Evolutionary conservation across 2,329 filamentous ascomycete genomes (phyloP).

Genomic region (Claviceps humidiphila): DNA sequence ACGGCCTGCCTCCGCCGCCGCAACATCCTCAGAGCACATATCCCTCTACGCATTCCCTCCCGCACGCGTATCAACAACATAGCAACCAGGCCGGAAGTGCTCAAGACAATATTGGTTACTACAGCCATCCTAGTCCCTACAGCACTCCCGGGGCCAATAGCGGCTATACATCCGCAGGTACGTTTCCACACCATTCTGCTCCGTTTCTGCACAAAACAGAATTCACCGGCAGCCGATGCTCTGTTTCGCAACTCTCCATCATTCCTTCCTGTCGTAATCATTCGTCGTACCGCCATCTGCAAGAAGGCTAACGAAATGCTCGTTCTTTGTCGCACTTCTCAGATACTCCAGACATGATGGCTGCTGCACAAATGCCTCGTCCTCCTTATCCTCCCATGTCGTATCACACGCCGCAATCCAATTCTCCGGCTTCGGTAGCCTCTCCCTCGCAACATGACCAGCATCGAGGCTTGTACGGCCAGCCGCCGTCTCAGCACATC

Average conservation of each 20-base stretch:
- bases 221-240: no score
- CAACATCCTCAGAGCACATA: slow-evolving; percentile 54
- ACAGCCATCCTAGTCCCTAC: slow-evolving; percentile 69
- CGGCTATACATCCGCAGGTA: slow-evolving; percentile 79
- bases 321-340: not conserved
- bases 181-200: slow-evolving; percentile 22
- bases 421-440: slow-evolving; percentile 84
- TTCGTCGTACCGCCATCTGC: not conserved
- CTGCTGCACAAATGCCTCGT: slow-evolving; percentile 55
- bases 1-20: slow-evolving; percentile 17
- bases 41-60: slow-evolving; percentile 50
- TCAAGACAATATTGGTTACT: slow-evolving; percentile 58
- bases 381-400: slow-evolving; percentile 74
- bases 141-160: slow-evolving; percentile 68
- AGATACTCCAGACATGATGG: slow-evolving; percentile 56
- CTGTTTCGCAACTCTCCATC: no score
- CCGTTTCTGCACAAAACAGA: no score
- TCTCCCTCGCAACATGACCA: slow-evolving; percentile 83
- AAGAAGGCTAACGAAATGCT: not conserved
- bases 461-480: slow-evolving; percentile 74
- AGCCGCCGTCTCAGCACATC: slow-evolving; percentile 64
- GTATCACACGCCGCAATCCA: slow-evolving; percentile 90
- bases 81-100: slow-evolving; percentile 47
- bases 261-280: not conserved
- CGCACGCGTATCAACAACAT: slow-evolving; percentile 54